Base-by-base conservation (phyloP, 257 asterid species). In the Voacanga thouarsii region DNA sequence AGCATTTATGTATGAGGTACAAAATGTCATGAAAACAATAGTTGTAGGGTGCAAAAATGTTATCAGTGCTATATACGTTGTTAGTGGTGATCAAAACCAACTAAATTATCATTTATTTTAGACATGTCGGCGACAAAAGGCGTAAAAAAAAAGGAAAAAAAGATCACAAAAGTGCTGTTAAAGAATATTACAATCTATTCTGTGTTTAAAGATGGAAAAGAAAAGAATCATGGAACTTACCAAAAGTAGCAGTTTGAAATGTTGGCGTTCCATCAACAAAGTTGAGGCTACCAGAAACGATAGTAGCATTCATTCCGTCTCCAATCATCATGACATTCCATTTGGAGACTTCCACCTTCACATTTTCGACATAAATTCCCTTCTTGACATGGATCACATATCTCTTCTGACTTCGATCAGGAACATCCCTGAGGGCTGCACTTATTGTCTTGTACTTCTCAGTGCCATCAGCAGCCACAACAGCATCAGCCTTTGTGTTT, bases 271-370 rank as follows among this genome's bases (percentile, higher is more conserved):
- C 86, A 77, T 86, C 86, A 11, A 88, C 69, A 30, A 80, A 78
- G 75, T 84, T 88, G 41, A 81, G 83, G 59, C 75, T 81, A 39
- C 88, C 83, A n/a, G 83, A 60, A n/a, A 88, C 84, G 66, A 84
- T 55, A 1, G 88, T 88, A 26, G 78, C 77, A 33, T 74, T 63
- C 72, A 75, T 88, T 41, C 91, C 91, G 68, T 86, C 88, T 12
- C 89, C 89, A 72, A 86, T 77, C 44, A 88, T 81, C 86, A 88
- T 82, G 65, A 86, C 87, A 56, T 86, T 86, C 88, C 92, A 86
- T 43, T 43, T 43, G 47, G 47, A 43, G 47, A 43, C 47, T 43
- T 43, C 47, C 76, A 74, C 80, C 7, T 75, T 59, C 75, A 88
- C 90, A 73, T 86, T 83, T 83, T 84, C 88, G 11, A 53, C 76